phyloP scores from a whole-genome alignment of 148 eudicot genomes.

The Nepenthes gracilis region DNA sequence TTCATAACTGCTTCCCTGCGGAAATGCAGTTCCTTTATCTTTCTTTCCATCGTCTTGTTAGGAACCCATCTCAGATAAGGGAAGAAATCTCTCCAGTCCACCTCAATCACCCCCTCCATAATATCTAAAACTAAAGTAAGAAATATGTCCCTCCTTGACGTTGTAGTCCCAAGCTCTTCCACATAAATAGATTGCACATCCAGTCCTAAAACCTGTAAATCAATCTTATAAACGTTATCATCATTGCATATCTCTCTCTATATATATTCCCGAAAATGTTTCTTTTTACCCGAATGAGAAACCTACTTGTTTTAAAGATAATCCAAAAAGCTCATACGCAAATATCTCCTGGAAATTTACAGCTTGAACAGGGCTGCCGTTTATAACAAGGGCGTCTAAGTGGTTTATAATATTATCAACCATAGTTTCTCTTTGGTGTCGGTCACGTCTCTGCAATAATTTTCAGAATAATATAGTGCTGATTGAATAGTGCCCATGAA shows the following conservation, averaged over 20 bases:
- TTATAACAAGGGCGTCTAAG: slow-evolving; percentile 24
- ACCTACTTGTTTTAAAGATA: slow-evolving; percentile 59
- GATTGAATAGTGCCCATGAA: background rate
- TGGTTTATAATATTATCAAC: slow-evolving; percentile 27
- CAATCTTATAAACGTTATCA: background rate
- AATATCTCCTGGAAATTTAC: slow-evolving; percentile 49
- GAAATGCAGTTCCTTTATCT: slow-evolving; percentile 27
- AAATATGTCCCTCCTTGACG: slow-evolving; percentile 50
- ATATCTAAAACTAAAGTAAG: slow-evolving; percentile 52
- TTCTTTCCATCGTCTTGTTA: slow-evolving; percentile 37
- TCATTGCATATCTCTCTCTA: background rate
- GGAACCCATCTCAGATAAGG: slow-evolving; percentile 82
- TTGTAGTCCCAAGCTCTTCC: slow-evolving; percentile 45
- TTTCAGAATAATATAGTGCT: background rate
- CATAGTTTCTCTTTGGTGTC: slow-evolving; percentile 47
- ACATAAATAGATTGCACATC: slow-evolving; percentile 49
- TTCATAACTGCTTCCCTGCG: slow-evolving; percentile 68
- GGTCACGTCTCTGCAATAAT: slow-evolving; percentile 45
- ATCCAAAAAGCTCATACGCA: slow-evolving; percentile 66
- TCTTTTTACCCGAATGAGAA: background rate
- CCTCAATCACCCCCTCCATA: slow-evolving; percentile 80
- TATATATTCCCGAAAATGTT: background rate
- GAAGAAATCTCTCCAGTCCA: slow-evolving; percentile 96
- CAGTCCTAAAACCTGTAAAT: slow-evolving; percentile 58
- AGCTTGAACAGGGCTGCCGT: slow-evolving; percentile 28